Conservation (phyloP, 75 land plant genomes). For the Isoetes taiwanensis region DNA sequence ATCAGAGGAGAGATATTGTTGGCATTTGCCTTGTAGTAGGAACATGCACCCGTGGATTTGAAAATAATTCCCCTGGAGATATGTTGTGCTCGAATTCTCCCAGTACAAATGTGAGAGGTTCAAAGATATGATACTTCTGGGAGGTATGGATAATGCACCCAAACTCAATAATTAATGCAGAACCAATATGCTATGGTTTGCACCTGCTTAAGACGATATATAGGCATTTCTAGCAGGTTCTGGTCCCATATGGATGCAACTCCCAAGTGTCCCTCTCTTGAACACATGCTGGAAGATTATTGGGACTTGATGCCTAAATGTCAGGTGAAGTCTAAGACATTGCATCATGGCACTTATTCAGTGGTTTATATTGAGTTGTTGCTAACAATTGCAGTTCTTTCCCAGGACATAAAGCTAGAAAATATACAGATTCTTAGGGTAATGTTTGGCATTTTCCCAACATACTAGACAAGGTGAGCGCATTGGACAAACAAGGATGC, state of each 20-base stretch:
- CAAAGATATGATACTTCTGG: constrained; percentile 69
- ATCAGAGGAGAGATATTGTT: too few relatives aligned
- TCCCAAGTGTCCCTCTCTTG: constrained; percentile 56
- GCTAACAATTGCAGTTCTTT: too few relatives aligned
- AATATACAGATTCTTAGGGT: constrained; percentile 67
- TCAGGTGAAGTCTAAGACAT: constrained; percentile 38
- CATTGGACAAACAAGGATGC: too few relatives aligned
- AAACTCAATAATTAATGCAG: constrained; percentile 1
- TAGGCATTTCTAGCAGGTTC: constrained; percentile 98
- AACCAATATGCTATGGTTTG: neutral
- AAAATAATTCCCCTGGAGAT: constrained; percentile 60
- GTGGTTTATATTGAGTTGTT: too few relatives aligned
- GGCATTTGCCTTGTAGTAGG: constrained; percentile 96
- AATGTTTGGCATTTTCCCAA: constrained; percentile 81
- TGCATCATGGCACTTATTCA: too few relatives aligned
- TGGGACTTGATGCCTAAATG: constrained; percentile 91
- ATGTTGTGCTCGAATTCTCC: constrained; percentile 58
- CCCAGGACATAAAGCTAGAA: constrained; percentile 55
- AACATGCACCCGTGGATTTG: constrained; percentile 75
- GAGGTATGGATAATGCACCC: too few relatives aligned
- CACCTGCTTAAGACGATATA: neutral
- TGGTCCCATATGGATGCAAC: constrained; percentile 58
- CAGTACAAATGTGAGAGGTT: constrained; percentile 30
- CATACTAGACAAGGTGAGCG: constrained; percentile 77
- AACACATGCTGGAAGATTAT: constrained; percentile 66